Base-by-base conservation (phyloP, 176 grass and related monocot genomes). In the Avena atlantica region DNA sequence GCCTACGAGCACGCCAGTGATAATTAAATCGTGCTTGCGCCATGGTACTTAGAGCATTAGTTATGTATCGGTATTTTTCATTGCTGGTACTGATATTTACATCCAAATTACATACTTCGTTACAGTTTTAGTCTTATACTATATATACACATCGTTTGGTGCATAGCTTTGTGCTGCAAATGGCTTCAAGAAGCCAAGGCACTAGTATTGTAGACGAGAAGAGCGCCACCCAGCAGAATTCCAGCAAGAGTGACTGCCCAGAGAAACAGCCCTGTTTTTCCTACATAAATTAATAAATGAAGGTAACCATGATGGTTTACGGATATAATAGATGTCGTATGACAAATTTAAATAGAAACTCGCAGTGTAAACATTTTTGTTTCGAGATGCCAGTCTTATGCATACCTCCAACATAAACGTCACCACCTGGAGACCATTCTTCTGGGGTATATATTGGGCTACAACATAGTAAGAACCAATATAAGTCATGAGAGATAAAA, bases 161-260 rank as follows among this genome's bases (percentile, higher is more conserved):
- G 36, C 59, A 89, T 60, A 34, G 6, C 24, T 56, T 48, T 65
- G 67, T 87, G 9, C 48, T 68, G 5, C 21, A 87, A 7, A 9
- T 8, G 13, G 74, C 34, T 74, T 91, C 80, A 91, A 68, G 76
- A 81, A 92, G 76, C 69, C 69, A 95, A 60, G 61, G 93, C 90
- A 80, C 93, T 98, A 68, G 96, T 98, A 86, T 82, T 98, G 86
- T 98, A 98, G 10, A 98, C 87, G 75, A 96, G 92, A 50, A 95
- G 88, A 90, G 87, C 96, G 60, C 93, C 93, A 12, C 88, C 93
- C 11, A 79, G 86, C 76, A 98, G 91, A 60, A 95, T 47, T 91
- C 92, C 93, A 55, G 93, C 76, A 51, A 98, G 84, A 81, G 96
- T 91, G 48, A 92, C 65, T 63, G 92, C 93, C 96, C 96, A 95